Conservation (phyloP, 2,329 filamentous ascomycete genomes). For the Apiospora koreana region DNA sequence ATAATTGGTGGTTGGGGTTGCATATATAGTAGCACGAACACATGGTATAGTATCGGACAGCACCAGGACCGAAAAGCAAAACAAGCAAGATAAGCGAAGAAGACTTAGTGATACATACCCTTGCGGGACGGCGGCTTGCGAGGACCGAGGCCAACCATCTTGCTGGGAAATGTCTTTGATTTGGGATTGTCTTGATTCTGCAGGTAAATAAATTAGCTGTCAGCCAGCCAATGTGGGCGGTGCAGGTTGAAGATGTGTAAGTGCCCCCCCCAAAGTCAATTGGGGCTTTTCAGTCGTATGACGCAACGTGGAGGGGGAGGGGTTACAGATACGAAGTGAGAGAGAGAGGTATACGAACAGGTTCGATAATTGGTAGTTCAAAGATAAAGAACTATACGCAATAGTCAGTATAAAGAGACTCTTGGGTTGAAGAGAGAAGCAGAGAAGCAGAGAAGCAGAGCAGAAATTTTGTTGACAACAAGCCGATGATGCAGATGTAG, state of each 20-base stretch:
- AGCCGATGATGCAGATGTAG: neutral
- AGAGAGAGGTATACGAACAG: neutral
- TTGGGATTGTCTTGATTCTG: neutral
- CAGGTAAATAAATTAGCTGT: neutral
- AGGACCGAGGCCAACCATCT: conserved; percentile 54
- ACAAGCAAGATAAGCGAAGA: conserved; percentile 13
- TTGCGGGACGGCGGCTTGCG: conserved; percentile 57
- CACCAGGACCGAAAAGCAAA: conserved; percentile 2
- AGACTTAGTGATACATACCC: conserved; percentile 56
- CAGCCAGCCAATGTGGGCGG: neutral
- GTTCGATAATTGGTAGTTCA: neutral
- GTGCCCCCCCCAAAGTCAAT: neutral
- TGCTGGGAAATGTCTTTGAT: conserved; percentile 20
- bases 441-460: neutral
- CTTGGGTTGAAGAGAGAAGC: neutral
- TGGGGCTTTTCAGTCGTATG: neutral
- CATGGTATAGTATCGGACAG: neutral
- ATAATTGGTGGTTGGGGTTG: neutral
- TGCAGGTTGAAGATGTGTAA: neutral
- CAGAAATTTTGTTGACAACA: neutral
- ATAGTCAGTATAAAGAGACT: neutral
- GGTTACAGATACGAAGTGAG: neutral
- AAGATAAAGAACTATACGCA: neutral
- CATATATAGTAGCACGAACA: conserved; percentile 2
- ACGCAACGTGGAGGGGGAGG: conserved; percentile 1